Base-by-base conservation (phyloP, 2,329 filamentous ascomycete genomes). In the Emmonsia crescens region DNA sequence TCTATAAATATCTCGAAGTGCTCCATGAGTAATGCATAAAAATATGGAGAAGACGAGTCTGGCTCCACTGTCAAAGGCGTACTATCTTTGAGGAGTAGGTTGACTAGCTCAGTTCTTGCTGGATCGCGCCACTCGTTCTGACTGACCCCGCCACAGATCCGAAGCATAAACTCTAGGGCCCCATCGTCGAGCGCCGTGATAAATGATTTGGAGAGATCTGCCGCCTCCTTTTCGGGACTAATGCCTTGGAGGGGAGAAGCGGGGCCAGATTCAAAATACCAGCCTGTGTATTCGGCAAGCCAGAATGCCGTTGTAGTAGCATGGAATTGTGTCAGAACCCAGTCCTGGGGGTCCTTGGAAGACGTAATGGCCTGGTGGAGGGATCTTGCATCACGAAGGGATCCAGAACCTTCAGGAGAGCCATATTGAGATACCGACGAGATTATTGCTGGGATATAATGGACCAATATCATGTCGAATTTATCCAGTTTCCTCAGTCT, bases 251-350 rank as follows among this genome's bases (percentile, higher is more conserved):
- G 79, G 31, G 80, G 79, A 57, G 83, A 80, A 64, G 83, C 79
- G 40, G 84, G 81, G 24, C 84, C 82, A 68, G 87, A 83, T 67
- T 96, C 91, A 62, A 89, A 81, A 72, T 92, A 96, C 80, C 91
- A 89, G 2, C 91, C 90, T 66, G 89, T 94, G 75, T 96, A 96
- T 70, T 97, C 91, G 38, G 90, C 87, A 55, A 96, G 82, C 94
- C 94, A 99, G 82, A 89, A 91, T 4, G 88, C 84, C 60, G 85
- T 83, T 14, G 92, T 82, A 3, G 90, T 88, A 54, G 92, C 89
- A 68, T 92, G 88, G 14, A 97, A 82, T 67, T 87, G 88, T 19
- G 86, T 80, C 46, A 96, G 73, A 27, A 82, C 80, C 89, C 91
- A 96, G 19, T 81, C 77, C 49, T 87, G 79, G 63, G 85, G 84